phyloP scores from a whole-genome alignment of 2,329 filamentous ascomycete species.

The Chlorencoelia australis region DNA sequence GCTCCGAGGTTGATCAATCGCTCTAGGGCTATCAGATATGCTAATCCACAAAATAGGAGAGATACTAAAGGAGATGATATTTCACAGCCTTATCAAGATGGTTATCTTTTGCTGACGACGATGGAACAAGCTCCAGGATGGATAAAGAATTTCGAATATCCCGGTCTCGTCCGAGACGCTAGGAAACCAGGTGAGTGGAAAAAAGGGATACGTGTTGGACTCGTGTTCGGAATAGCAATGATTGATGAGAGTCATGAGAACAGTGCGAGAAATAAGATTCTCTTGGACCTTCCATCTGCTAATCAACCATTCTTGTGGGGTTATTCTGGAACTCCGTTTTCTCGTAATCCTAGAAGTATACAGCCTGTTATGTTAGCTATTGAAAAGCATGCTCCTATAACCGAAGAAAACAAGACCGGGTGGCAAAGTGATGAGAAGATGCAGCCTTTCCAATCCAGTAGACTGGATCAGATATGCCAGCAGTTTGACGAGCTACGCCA shows the following conservation, averaged over 20 bases:
- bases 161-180: too few species aligned
- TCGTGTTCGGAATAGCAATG: too few species aligned
- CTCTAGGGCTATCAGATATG: too few species aligned
- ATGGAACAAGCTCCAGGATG: constrained; percentile 4
- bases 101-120: constrained; percentile 13
- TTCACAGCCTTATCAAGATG: too few species aligned
- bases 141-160: too few species aligned
- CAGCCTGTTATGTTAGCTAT: constrained; percentile 13
- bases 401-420: neutral
- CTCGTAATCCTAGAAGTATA: constrained; percentile 8
- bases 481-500: constrained; percentile 9
- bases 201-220: too few species aligned
- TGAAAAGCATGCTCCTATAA: constrained; percentile 8
- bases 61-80: too few species aligned
- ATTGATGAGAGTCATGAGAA: constrained; percentile 17
- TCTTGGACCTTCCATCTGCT: constrained; percentile 9
- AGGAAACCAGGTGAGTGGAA: too few species aligned
- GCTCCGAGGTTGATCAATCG: too few species aligned
- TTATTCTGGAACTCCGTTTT: constrained; percentile 16
- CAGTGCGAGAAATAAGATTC: constrained; percentile 8
- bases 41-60: too few species aligned
- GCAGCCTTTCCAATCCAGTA: constrained; percentile 1
- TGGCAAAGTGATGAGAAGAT: neutral
- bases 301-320: constrained; percentile 14
- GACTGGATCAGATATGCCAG: constrained; percentile 8